Evolutionary conservation across 2,329 filamentous ascomycete genomes (phyloP).

Genomic region (Epichloe gansuensis): DNA sequence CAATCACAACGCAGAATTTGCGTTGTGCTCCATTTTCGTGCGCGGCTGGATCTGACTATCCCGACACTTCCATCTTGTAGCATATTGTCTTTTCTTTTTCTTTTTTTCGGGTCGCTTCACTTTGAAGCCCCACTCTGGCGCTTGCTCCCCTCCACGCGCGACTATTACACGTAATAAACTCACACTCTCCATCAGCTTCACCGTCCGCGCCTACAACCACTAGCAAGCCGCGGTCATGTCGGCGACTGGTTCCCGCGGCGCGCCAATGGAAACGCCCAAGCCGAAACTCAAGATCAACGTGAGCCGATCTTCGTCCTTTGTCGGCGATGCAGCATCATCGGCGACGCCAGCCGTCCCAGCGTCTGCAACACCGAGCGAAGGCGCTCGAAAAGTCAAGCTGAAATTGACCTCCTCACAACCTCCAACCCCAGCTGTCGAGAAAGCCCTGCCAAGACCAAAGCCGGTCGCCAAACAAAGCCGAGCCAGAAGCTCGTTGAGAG

Average conservation of each 20-base stretch:
- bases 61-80: too few relatives aligned
- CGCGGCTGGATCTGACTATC: too few relatives aligned
- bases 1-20: too few relatives aligned
- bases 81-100: too few relatives aligned
- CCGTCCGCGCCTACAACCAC: background rate
- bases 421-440: constrained; percentile 20
- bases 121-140: background rate
- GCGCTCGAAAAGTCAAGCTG: constrained; percentile 28
- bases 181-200: background rate
- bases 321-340: constrained; percentile 15
- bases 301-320: constrained; percentile 23
- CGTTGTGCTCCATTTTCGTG: too few relatives aligned
- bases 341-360: constrained; percentile 7
- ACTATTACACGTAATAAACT: too few relatives aligned
- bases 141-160: background rate
- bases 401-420: constrained; percentile 29
- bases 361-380: constrained; percentile 19
- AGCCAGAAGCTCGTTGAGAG: constrained; percentile 43
- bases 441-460: constrained; percentile 38
- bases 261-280: constrained; percentile 19
- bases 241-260: constrained; percentile 8
- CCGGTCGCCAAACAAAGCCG: constrained; percentile 46
- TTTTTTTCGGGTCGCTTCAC: too few relatives aligned
- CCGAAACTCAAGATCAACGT: constrained; percentile 29
- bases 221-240: background rate